phyloP scores from a whole-genome alignment of 2,329 filamentous ascomycete genomes.

The Aspergillus ochraceus region DNA sequence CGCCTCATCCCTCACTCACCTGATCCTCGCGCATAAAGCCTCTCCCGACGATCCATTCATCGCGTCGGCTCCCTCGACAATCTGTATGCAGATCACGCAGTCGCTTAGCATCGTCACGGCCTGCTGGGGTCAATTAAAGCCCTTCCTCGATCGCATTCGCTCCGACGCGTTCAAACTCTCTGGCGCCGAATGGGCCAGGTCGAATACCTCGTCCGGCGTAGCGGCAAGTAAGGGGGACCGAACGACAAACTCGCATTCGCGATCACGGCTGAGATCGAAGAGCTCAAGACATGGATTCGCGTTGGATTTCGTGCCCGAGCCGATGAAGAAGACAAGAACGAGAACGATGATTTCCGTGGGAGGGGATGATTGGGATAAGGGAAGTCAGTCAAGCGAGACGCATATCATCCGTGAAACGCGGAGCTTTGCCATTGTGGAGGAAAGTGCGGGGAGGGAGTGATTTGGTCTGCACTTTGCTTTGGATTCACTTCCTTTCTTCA shows the following conservation, averaged over 20 bases:
- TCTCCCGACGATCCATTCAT: slow-evolving; percentile 14
- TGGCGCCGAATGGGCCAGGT: not conserved
- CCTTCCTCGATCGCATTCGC: slow-evolving; percentile 22
- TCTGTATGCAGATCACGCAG: slow-evolving; percentile 18
- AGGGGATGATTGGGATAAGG: slow-evolving; percentile 11
- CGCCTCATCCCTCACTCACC: slow-evolving; percentile 12
- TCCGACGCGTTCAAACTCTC: slow-evolving; percentile 18
- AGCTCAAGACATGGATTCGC: not conserved
- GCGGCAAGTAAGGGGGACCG: not conserved
- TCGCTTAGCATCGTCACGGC: slow-evolving; percentile 26
- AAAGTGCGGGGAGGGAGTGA: not conserved
- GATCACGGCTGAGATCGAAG: not conserved
- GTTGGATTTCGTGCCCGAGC: not conserved
- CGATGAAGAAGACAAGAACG: not conserved
- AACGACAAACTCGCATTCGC: not conserved
- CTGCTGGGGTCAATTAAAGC: slow-evolving; percentile 24
- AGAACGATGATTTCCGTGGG: slow-evolving; percentile 5
- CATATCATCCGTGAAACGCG: slow-evolving; percentile 17
- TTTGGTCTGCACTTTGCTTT: not conserved
- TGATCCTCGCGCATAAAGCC: slow-evolving; percentile 9
- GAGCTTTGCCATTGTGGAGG: slow-evolving; percentile 8
- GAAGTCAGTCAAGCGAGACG: slow-evolving; percentile 18
- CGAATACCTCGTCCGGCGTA: not conserved
- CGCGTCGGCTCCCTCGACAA: slow-evolving; percentile 16
- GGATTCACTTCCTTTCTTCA: too few species aligned